Conservation (phyloP, 805 yeast species). For the Clavispora phyllophila region DNA sequence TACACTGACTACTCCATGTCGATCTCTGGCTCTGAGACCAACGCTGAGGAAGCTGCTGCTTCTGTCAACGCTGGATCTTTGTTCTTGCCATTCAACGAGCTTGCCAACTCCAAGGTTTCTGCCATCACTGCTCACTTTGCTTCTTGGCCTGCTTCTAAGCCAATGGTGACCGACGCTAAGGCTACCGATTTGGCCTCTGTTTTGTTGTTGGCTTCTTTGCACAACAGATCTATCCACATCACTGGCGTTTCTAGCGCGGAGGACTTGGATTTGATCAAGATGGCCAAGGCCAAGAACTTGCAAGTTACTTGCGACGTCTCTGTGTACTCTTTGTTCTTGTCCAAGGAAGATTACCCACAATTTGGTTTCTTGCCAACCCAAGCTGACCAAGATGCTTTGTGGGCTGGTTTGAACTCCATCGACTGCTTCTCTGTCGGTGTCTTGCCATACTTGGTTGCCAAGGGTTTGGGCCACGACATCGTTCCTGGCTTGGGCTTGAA, state of each 20-base stretch:
- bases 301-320: conserved; percentile 88
- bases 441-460: conserved; percentile 68
- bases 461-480: conserved; percentile 54
- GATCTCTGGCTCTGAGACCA: conserved; percentile 74
- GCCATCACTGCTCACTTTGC: conserved; percentile 74
- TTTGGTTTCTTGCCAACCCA: conserved; percentile 72
- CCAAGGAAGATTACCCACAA: conserved; percentile 66
- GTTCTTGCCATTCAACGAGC: conserved; percentile 74
- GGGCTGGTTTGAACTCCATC: conserved; percentile 67
- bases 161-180: conserved; percentile 87
- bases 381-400: conserved; percentile 75
- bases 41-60: conserved; percentile 58
- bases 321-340: conserved; percentile 70
- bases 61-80: conserved; percentile 69
- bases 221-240: conserved; percentile 79
- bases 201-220: conserved; percentile 81
- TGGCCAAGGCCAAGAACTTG: conserved; percentile 79
- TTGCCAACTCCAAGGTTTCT: conserved; percentile 65
- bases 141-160: conserved; percentile 79
- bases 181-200: conserved; percentile 92
- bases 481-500: conserved; percentile 72
- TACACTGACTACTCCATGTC: conserved; percentile 80
- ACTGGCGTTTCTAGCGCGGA: conserved; percentile 78
- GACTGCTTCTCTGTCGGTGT: conserved; percentile 88
- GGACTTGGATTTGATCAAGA: conserved; percentile 75